A percentile compares a stretch with the other conserved stretches of the same genome.
Conservation (phyloP, 225 moss, liverwort and hornwort genomes). For the Bryoerythrophyllum caledonicum region DNA sequence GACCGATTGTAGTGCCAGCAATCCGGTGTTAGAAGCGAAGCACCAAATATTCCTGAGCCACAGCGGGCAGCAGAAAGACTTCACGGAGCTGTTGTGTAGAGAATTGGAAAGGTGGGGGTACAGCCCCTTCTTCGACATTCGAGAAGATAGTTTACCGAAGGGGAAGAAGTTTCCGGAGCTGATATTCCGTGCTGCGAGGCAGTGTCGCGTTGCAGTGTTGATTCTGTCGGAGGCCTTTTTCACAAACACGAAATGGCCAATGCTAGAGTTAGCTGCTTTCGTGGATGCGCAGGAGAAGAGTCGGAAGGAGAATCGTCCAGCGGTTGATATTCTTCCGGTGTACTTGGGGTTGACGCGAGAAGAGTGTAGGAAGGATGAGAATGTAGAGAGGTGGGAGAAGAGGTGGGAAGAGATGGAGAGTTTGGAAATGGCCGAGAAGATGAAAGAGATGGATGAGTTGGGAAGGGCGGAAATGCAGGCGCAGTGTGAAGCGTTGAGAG, state of each 20-base stretch:
- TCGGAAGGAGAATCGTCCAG: not conserved
- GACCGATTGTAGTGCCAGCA: too few relatives aligned
- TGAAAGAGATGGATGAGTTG: too few relatives aligned
- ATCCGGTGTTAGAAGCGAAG: too few relatives aligned
- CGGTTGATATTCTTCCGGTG: not conserved
- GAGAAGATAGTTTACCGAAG: not conserved
- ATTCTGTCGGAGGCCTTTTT: not conserved
- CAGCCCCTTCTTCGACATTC: not conserved
- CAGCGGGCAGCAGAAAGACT: too few relatives aligned
- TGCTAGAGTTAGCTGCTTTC: not conserved
- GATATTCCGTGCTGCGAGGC: not conserved
- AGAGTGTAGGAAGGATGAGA: not conserved
- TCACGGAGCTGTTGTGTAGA: too few relatives aligned
- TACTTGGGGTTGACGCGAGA: not conserved
- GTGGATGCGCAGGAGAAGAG: not conserved
- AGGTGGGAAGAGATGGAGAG: not conserved
- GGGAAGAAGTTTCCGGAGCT: constrained; percentile 1
- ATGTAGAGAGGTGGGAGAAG: not conserved
- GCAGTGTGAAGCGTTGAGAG: too few relatives aligned
- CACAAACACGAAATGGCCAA: not conserved
- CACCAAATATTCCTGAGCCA: too few relatives aligned
- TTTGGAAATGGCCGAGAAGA: not conserved
- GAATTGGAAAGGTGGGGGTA: not conserved
- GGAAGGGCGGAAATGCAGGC: too few relatives aligned
- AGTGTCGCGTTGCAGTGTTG: not conserved